Evolutionary conservation across 2,329 filamentous ascomycete species (phyloP), one percentile per base, ranked within the genome.

Genomic region (Emmonsiellopsis sp.): DNA sequence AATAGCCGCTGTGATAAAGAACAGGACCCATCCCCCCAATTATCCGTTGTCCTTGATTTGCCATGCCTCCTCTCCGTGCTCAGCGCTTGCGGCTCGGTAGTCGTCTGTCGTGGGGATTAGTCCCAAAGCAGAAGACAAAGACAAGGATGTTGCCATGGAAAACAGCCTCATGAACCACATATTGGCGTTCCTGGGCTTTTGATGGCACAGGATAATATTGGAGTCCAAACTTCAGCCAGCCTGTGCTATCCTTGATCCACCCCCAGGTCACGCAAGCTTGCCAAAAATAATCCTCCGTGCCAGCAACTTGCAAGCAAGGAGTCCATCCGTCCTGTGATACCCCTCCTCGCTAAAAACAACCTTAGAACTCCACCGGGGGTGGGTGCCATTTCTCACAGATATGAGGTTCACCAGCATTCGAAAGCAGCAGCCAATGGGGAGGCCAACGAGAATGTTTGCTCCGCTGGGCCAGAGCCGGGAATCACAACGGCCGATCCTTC

Each of bases 81-180:
- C 33, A 34, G 14, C 3, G n/a, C 40, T 37, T 31, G 17, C 21
- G 44, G 9, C 14, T 13, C 27, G n/a, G 40, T 36, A 40, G 32
- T 27, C 27, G 42, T 11, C 39, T 7, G 2, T 27, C 13, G 33
- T 39, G 36, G 10, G 10, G 21, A 52, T 52, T 52, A 17, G 31
- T 45, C 50, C 42, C 39, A 44, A 44, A 39, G 14, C 42, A 46
- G 43, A 14, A 45, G 14, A 37, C 42, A 37, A 45, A 39, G 42
- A 39, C 50, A 52, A 52, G 50, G 50, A 46, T 36, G 42, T 52
- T 50, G 37, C 42, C 21, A 44, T 36, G 49, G 40, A 37, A 51
- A 43, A 44, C 32, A 10, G 49, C 27, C 47, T 10, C 40, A n/a
- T 34, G n/a, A 36, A 42, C 40, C 40, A 46, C 33, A 27, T 37